Percentiles rank a stretch among this genome's conserved stretches.
phyloP scores from a whole-genome alignment of 163 green algal genomes.

The Chlorella variabilis region DNA sequence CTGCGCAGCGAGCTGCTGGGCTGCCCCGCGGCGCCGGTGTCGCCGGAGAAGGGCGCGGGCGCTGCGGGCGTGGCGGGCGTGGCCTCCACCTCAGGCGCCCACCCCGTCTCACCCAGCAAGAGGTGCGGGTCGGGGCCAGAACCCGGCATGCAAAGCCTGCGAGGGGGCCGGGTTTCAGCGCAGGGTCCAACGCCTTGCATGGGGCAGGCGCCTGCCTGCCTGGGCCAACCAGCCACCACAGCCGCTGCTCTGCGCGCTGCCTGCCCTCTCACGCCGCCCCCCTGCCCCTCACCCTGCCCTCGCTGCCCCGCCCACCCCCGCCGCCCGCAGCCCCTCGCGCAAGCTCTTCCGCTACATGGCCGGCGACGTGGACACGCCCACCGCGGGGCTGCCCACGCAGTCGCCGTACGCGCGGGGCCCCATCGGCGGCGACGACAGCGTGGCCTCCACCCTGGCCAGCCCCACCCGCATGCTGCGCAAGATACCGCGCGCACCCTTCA shows the following conservation, averaged over 20 bases:
- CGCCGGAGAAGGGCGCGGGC: constrained; percentile 13
- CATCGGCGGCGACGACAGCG: constrained; percentile 58
- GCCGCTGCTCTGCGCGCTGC: too few species aligned
- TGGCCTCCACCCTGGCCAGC: constrained; percentile 36
- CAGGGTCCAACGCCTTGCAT: too few species aligned
- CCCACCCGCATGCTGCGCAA: constrained; percentile 74
- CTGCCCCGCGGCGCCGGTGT: constrained; percentile 27
- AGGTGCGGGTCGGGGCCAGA: too few species aligned
- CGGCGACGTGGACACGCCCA: constrained; percentile 65
- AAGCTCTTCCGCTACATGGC: constrained; percentile 82
- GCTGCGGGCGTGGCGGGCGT: neutral
- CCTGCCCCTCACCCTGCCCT: neutral
- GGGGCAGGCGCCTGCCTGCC: too few species aligned
- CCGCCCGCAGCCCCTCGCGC: constrained; percentile 49
- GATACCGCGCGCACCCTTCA: constrained; percentile 95
- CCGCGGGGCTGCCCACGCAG: constrained; percentile 44
- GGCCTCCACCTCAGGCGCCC: neutral
- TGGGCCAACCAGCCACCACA: too few species aligned
- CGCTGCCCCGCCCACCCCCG: too few species aligned
- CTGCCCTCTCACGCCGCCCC: too few species aligned
- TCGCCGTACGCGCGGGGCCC: constrained; percentile 65
- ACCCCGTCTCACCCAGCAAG: constrained; percentile 28
- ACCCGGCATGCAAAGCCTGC: too few species aligned
- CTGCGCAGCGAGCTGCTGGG: constrained; percentile 86
- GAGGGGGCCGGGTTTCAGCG: too few species aligned